Conservation (phyloP, 2,329 filamentous ascomycete species). For the Arthrobotrys pseudoclavata region DNA sequence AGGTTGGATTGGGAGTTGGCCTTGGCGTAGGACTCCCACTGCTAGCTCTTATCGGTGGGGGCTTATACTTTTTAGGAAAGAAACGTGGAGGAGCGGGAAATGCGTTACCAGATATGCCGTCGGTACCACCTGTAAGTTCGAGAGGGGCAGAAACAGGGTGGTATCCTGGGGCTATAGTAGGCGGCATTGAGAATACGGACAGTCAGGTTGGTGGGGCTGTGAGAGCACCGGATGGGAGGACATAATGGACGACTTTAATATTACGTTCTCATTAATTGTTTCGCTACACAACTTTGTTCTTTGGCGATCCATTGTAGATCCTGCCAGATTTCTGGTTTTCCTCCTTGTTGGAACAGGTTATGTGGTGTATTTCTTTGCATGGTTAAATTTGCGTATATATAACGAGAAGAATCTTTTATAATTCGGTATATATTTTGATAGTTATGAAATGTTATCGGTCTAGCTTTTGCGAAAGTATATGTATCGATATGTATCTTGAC, state of each 20-base stretch:
- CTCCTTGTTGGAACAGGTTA: no score
- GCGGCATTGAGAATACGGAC: conserved; percentile 28
- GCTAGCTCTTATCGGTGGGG: conserved; percentile 12
- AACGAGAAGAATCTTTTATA: no score
- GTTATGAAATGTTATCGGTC: no score
- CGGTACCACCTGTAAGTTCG: conserved; percentile 5
- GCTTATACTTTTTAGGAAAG: conserved; percentile 29
- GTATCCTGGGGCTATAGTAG: conserved; percentile 2
- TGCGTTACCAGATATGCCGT: conserved; percentile 15
- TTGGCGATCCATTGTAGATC: no score
- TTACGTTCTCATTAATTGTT: no score
- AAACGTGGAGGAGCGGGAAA: not conserved
- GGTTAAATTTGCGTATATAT: no score
- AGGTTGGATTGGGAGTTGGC: conserved; percentile 34
- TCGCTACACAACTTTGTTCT: no score
- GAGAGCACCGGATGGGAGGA: not conserved
- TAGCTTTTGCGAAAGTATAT: no score
- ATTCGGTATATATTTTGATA: no score
- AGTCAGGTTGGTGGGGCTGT: conserved; percentile 19
- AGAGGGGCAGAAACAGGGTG: conserved; percentile 1
- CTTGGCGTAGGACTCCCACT: conserved; percentile 35
- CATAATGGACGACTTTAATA: not conserved
- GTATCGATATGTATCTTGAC: no score
- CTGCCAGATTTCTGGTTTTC: no score
- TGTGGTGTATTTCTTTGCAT: no score